Evolutionary conservation across 768 basidiomycete genomes (phyloP).

Genomic region (Serendipita sp.): DNA sequence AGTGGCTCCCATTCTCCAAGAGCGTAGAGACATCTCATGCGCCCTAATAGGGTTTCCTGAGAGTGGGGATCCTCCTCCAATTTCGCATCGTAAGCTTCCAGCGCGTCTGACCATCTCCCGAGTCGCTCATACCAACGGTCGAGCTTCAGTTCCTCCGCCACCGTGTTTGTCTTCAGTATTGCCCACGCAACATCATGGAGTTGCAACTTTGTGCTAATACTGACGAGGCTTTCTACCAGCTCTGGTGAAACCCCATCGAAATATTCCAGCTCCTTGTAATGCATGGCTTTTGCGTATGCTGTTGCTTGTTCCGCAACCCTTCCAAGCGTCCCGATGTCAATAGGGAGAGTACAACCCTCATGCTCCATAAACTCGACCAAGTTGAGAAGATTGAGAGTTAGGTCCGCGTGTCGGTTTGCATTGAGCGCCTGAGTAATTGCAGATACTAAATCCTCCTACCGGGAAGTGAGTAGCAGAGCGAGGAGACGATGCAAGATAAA

Average conservation of each 20-base stretch:
- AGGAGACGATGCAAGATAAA: slow-evolving; percentile 12
- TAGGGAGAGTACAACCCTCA: slow-evolving; percentile 88
- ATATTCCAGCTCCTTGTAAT: slow-evolving; percentile 97
- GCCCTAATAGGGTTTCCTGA: slow-evolving; percentile 67
- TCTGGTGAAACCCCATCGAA: slow-evolving; percentile 81
- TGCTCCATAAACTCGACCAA: slow-evolving; percentile 99
- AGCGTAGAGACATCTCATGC: slow-evolving; percentile 92
- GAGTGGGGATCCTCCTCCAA: slow-evolving; percentile 58
- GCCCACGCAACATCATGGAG: slow-evolving; percentile 98
- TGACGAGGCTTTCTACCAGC: slow-evolving; percentile 87
- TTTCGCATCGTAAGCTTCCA: slow-evolving; percentile 70
- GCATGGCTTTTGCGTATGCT: slow-evolving; percentile 92
- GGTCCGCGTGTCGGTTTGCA: slow-evolving; percentile 40
- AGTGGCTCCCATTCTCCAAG: slow-evolving; percentile 96
- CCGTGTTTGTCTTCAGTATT: slow-evolving; percentile 44
- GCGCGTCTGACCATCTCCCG: slow-evolving; percentile 89
- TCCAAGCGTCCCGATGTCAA: slow-evolving; percentile 83
- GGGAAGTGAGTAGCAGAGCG: slow-evolving; percentile 9
- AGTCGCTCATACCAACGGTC: slow-evolving; percentile 98
- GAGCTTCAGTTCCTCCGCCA: slow-evolving; percentile 81
- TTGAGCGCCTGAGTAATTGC: slow-evolving; percentile 78
- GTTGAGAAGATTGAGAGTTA: slow-evolving; percentile 82
- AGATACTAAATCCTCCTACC: slow-evolving; percentile 83
- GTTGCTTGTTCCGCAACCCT: slow-evolving; percentile 87
- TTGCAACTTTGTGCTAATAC: slow-evolving; percentile 90